Percentiles rank a stretch among this genome's conserved stretches.
Conservation (phyloP, 352 stramenopile genomes). For the Phytophthora tentaculata region DNA sequence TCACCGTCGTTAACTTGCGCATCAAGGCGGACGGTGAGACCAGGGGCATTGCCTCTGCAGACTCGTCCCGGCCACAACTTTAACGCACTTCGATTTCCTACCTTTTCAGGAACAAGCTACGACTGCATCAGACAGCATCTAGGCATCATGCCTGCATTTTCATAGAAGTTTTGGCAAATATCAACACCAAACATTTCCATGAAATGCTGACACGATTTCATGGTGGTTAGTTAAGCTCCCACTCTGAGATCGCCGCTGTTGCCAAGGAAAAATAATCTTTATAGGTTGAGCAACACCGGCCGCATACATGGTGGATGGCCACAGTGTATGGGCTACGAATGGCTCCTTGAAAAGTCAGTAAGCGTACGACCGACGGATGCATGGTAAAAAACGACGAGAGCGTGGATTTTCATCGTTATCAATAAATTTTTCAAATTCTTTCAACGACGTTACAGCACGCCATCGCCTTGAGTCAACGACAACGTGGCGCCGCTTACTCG, state of each 20-base stretch:
- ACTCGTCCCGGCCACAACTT: constrained; percentile 7
- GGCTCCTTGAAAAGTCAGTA: not conserved
- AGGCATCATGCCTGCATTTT: not conserved
- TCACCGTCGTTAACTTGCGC: not conserved
- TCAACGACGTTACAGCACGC: constrained; percentile 29
- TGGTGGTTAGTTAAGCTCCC: constrained; percentile 15
- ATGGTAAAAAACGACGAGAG: constrained; percentile 23
- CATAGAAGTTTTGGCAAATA: not conserved
- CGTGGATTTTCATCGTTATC: constrained; percentile 37
- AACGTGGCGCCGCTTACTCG: constrained; percentile 26
- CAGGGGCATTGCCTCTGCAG: constrained; percentile 1
- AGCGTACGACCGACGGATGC: not conserved
- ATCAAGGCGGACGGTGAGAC: constrained; percentile 5
- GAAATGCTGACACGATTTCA: too few relatives aligned
- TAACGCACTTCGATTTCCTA: constrained; percentile 14
- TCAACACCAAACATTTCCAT: not conserved
- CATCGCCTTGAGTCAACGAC: not conserved
- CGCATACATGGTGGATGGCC: constrained; percentile 23
- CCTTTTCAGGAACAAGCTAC: too few relatives aligned
- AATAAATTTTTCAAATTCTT: constrained; percentile 44
- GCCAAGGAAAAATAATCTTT: constrained; percentile 11
- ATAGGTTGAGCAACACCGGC: constrained; percentile 14
- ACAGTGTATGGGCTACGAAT: too few relatives aligned
- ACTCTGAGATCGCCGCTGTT: constrained; percentile 20
- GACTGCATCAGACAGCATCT: not conserved